Conservation (phyloP, 129 eudicot genomes). For the Solidago caesia region DNA sequence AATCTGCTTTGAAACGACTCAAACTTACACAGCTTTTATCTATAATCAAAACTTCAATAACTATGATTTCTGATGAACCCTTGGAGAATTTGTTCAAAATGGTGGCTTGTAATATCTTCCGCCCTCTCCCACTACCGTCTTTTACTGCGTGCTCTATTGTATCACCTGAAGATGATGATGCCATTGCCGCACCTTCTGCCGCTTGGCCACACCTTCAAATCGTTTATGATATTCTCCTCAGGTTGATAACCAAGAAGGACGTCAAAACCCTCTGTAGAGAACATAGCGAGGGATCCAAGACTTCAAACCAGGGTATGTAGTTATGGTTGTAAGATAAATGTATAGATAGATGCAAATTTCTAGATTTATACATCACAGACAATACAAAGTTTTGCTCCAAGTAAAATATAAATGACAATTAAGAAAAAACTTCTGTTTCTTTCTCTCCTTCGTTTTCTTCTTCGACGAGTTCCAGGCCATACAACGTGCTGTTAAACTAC, state of each 20-base stretch:
- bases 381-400: too few relatives aligned
- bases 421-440: too few relatives aligned
- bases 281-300: slow-evolving; percentile 4
- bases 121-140: slow-evolving; percentile 55
- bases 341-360: too few relatives aligned
- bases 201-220: slow-evolving; percentile 66
- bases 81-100: slow-evolving; percentile 41
- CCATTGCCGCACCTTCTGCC: slow-evolving; percentile 38
- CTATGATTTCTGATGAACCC: slow-evolving; percentile 37
- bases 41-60: slow-evolving; percentile 42
- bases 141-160: slow-evolving; percentile 12
- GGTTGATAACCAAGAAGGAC: slow-evolving; percentile 36
- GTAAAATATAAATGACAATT: too few relatives aligned
- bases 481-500: too few relatives aligned
- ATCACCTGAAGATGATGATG: slow-evolving; percentile 52
- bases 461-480: too few relatives aligned
- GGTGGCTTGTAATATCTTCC: slow-evolving; percentile 62
- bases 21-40: slow-evolving; percentile 63
- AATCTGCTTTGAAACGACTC: slow-evolving; percentile 55
- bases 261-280: slow-evolving; percentile 25
- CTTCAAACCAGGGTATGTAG: slow-evolving; percentile 14
- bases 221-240: slow-evolving; percentile 61
- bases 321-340: background rate
- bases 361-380: too few relatives aligned
- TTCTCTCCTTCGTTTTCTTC: too few relatives aligned